Base-by-base conservation (phyloP, 306 rosid genomes). In the Elaeagnus macrophylla region DNA sequence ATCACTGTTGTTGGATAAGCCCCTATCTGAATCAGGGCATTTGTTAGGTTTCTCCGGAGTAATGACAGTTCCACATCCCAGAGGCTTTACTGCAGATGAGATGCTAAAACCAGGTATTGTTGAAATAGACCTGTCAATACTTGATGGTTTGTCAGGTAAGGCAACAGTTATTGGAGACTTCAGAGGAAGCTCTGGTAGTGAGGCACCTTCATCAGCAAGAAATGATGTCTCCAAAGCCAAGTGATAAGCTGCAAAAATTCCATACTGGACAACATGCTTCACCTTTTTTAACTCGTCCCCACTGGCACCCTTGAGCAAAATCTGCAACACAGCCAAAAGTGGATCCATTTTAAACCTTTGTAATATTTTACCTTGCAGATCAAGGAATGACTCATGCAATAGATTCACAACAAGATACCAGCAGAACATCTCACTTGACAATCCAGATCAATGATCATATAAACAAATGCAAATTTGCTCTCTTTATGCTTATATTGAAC, bases 201-300 rank as follows among this genome's bases (percentile, higher is more conserved):
- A 76, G 73, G 95, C 95, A 62, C 95, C 89, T 76, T 86, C 95
- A 72, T 86, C 95, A 32, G 93, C 95, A 62, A 86, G 71, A 79
- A 86, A 86, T 38, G 86, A 86, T 40, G 95, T 86, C 76, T 86
- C 95, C 53, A 86, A 52, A 2, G 93, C 95, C 84, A 86, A 64
- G 71, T 86, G 95, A 83, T 83, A 81, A 49, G 95, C 95, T 60
- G 93, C 95, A 67, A 86, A 86, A 61, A 83, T 53, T 72, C 93
- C 95, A 72, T 86, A 86, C 63, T 86, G 93, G 61, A 81, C 72
- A 57, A 86, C 93, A 70, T 86, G 93, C 73, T 86, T 86, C 74
- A 86, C 81, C 79, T 79, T 83, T 80, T 86, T 86, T 76, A 86
- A 66, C 60, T 78, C 93, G 61, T 83, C 95, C 52, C 86, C 93